Evolutionary conservation across 495 filamentous ascomycete genomes (phyloP).

Genomic region (Hypoxylon lienhwacheense): DNA sequence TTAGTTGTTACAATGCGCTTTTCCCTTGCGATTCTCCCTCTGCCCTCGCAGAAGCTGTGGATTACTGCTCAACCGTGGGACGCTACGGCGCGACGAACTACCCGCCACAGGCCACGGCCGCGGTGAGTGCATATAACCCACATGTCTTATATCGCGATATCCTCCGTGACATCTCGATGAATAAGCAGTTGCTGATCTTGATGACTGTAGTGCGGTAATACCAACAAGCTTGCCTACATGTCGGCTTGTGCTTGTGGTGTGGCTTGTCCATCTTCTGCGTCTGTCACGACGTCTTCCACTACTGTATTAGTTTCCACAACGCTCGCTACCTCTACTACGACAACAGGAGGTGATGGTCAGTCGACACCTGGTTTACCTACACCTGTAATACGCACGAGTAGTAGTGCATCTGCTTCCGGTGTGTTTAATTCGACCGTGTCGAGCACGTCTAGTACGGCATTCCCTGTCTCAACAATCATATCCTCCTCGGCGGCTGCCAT

Average conservation of each 20-base stretch:
- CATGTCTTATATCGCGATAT: neutral
- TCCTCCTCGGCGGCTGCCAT: constrained; percentile 7
- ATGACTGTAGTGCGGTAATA: constrained; percentile 27
- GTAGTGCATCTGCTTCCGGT: neutral
- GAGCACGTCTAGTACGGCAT: neutral
- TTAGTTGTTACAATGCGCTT: constrained; percentile 37
- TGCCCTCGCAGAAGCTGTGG: constrained; percentile 24
- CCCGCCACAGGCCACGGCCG: constrained; percentile 32
- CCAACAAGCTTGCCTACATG: constrained; percentile 26
- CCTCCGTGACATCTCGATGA: neutral
- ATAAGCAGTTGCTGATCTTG: constrained; percentile 3
- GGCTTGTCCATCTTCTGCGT: constrained; percentile 22
- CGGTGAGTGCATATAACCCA: constrained; percentile 6
- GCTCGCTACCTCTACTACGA: constrained; percentile 13
- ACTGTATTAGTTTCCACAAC: constrained; percentile 6
- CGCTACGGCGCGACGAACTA: constrained; percentile 35
- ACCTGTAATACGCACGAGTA: neutral
- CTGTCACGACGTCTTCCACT: constrained; percentile 5
- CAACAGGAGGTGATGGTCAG: constrained; percentile 1
- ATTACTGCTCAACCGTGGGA: constrained; percentile 34
- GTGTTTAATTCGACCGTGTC: constrained; percentile 4
- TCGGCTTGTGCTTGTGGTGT: constrained; percentile 34
- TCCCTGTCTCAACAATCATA: neutral
- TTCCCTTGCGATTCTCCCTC: constrained; percentile 32
- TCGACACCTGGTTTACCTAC: neutral